Conservation (phyloP, 2,329 filamentous ascomycete genomes). For the Orbilia brochopaga region DNA sequence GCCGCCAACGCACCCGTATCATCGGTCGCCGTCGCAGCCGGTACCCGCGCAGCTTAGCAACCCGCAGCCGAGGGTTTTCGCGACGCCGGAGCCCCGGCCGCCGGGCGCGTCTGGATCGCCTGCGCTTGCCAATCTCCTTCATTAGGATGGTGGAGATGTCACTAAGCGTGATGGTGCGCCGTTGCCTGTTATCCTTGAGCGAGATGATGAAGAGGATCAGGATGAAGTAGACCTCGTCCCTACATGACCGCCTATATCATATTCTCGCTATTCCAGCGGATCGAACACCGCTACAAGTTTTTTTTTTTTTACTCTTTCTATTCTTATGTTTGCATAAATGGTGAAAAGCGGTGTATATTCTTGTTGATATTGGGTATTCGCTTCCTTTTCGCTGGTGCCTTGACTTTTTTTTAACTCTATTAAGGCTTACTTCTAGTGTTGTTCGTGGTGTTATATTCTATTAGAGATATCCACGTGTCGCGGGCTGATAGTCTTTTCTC, state of each 20-base stretch:
- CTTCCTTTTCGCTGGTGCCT: slow-evolving; percentile 22
- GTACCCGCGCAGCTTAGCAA: slow-evolving; percentile 28
- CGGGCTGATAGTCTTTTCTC: slow-evolving; percentile 24
- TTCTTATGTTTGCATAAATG: slow-evolving; percentile 31
- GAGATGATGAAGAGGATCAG: slow-evolving; percentile 5
- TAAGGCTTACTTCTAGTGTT: slow-evolving; percentile 14
- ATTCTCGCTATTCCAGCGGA: slow-evolving; percentile 1
- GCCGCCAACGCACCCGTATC: slow-evolving; percentile 32
- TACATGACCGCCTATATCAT: slow-evolving; percentile 11
- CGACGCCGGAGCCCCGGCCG: slow-evolving; percentile 39
- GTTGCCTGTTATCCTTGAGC: no score
- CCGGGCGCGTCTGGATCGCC: slow-evolving; percentile 54
- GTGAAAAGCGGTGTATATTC: slow-evolving; percentile 42
- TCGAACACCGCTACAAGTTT: not conserved
- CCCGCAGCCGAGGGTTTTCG: slow-evolving; percentile 41
- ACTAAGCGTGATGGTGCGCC: no score
- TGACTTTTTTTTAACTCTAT: slow-evolving; percentile 12
- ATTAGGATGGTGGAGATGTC: slow-evolving; percentile 47
- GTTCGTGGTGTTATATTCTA: no score
- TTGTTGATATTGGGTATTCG: slow-evolving; percentile 33
- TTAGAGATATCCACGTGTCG: slow-evolving; percentile 31
- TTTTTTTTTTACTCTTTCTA: slow-evolving; percentile 10
- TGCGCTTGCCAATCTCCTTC: slow-evolving; percentile 55
- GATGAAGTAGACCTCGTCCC: slow-evolving; percentile 24
- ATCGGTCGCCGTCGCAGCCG: slow-evolving; percentile 40